phyloP scores from a whole-genome alignment of 2,329 filamentous ascomycete genomes.

The Sporothrix variecibatus region DNA sequence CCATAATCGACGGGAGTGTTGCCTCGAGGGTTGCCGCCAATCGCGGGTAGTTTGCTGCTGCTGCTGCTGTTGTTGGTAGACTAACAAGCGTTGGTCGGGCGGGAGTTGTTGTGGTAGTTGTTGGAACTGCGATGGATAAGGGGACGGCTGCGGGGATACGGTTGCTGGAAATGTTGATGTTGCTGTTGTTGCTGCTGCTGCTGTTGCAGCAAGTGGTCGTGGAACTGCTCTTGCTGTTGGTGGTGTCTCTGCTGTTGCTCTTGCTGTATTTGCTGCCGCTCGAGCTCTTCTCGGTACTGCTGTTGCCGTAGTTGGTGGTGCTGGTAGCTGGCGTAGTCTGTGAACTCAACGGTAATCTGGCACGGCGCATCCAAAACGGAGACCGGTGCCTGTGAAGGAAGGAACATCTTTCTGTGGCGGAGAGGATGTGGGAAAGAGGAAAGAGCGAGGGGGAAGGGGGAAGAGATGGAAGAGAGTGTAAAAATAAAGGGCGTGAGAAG shows the following conservation, averaged over 20 bases:
- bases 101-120: slow-evolving; percentile 19
- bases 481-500: neutral
- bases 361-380: slow-evolving; percentile 46
- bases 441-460: neutral
- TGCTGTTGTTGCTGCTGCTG: slow-evolving; percentile 31
- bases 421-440: slow-evolving; percentile 18
- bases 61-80: slow-evolving; percentile 29
- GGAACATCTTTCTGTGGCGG: slow-evolving; percentile 52
- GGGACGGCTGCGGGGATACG: neutral
- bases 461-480: neutral
- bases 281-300: slow-evolving; percentile 20
- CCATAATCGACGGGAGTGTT: neutral
- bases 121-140: neutral
- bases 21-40: neutral
- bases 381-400: slow-evolving; percentile 53
- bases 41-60: slow-evolving; percentile 26
- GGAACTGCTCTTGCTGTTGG: slow-evolving; percentile 26
- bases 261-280: slow-evolving; percentile 21
- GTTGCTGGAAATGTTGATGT: slow-evolving; percentile 28
- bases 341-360: slow-evolving; percentile 43
- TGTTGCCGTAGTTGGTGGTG: slow-evolving; percentile 26
- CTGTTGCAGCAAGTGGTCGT: slow-evolving; percentile 29
- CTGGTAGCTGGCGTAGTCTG: slow-evolving; percentile 35
- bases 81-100: slow-evolving; percentile 3
- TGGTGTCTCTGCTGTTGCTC: slow-evolving; percentile 29